Evolutionary conservation across 495 filamentous ascomycete species (phyloP).

Genomic region (Aspergillus cristatus): DNA sequence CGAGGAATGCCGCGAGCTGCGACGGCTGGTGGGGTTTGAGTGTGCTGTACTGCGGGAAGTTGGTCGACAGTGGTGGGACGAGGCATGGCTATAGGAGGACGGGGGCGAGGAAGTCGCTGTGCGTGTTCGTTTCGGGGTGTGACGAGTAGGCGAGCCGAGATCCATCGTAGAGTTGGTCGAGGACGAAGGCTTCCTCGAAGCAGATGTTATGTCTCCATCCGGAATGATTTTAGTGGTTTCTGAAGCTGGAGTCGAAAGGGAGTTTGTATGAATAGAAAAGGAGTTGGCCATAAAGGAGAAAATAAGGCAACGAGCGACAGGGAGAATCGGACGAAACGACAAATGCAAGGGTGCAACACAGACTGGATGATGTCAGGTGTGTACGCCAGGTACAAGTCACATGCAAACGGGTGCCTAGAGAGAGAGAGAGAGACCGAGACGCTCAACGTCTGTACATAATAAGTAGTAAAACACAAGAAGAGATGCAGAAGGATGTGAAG

Average conservation of each 20-base stretch:
- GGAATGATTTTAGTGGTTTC: constrained; percentile 4
- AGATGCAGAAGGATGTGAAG: no score
- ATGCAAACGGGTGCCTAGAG: no score
- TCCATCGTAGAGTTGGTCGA: constrained; percentile 3
- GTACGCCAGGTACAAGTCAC: no score
- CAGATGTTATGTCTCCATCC: constrained; percentile 4
- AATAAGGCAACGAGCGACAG: no score
- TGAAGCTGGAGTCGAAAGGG: constrained; percentile 1
- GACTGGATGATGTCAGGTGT: no score
- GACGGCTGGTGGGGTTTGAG: constrained; percentile 22
- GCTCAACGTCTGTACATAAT: neutral
- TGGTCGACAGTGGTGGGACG: constrained; percentile 21
- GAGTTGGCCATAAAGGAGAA: no score
- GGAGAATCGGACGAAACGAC: no score
- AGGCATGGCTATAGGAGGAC: constrained; percentile 6
- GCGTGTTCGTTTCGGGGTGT: constrained; percentile 8
- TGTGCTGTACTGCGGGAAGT: constrained; percentile 23
- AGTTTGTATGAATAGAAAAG: no score
- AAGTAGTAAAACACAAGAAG: no score
- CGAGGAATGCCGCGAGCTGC: constrained; percentile 21
- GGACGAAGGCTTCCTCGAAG: neutral
- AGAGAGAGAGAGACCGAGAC: neutral
- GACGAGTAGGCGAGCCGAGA: neutral
- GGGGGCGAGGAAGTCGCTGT: constrained; percentile 20
- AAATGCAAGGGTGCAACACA: no score